Evolutionary conservation across 345 rosid genomes (phyloP), one percentile per base, ranked within the genome.

Genomic region (Gossypium ekmanianum): DNA sequence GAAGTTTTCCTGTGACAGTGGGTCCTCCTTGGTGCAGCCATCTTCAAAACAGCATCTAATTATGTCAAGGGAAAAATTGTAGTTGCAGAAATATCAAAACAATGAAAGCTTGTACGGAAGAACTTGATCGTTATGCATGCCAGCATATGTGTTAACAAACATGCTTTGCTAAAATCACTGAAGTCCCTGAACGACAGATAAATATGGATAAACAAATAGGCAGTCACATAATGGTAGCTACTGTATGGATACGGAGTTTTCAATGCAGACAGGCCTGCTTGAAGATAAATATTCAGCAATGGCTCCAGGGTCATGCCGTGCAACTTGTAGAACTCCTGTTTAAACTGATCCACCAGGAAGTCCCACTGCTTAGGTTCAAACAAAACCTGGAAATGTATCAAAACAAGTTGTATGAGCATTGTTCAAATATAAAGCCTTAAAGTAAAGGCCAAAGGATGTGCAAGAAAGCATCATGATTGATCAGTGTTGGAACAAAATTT

Each of bases 271-370:
- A 95, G 84, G 82, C 99, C 99, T 74, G 97, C 98, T 83, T 95
- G 98, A 70, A 95, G 82, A 80, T 87, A 95, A 65, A 95, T 95
- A 84, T 89, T 93, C 80, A 95, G 80, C 79, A 95, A 79, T 18
- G 99, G 97, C 84, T 93, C 98, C 66, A 86, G 75, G 18, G 99
- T 88, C 98, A 95, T 95, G 88, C 99, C 99, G 83, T 93, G 91
- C 73, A 95, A 78, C 87, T 81, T 88, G 89, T 89, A 93, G 86
- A 95, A 91, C 81, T 95, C 99, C 81, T 88, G 93, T 82, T 89
- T 91, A 79, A 95, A 95, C 77, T 88, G 96, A 61, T 90, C 84
- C 78, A 90, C 98, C 83, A 95, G 83, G 85, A 81, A 79, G 82
- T 93, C 98, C 99, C 99, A 95, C 78, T 93, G 98, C 85, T 84